Conservation (phyloP, 768 basidiomycete species). For the Glaciozyma martinii region DNA sequence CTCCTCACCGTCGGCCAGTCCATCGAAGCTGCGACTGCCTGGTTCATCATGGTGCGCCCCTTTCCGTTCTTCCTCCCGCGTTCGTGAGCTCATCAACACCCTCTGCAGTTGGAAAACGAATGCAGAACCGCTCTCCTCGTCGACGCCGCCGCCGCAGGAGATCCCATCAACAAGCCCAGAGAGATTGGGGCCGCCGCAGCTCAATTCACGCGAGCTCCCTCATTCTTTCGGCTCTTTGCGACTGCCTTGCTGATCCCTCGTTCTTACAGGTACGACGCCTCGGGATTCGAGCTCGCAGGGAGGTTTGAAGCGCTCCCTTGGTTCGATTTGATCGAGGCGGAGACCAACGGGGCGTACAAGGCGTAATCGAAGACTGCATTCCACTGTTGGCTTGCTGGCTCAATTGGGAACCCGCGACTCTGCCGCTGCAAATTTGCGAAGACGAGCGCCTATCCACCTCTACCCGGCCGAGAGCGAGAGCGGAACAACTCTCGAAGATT, state of each 20-base stretch:
- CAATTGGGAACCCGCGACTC: too few species aligned
- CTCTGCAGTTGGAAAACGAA: conserved; percentile 1
- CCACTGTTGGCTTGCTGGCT: too few species aligned
- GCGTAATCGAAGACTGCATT: neutral
- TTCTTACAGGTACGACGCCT: neutral
- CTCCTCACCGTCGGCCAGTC: conserved; percentile 33
- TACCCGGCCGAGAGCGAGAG: too few species aligned
- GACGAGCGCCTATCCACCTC: too few species aligned
- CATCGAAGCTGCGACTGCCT: conserved; percentile 12
- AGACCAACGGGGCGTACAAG: conserved; percentile 1
- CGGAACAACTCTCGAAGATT: too few species aligned
- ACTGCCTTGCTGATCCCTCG: neutral
- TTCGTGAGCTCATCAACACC: too few species aligned
- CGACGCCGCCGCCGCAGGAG: neutral
- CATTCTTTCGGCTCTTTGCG: neutral
- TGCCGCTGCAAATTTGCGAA: too few species aligned
- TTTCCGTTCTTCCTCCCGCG: neutral
- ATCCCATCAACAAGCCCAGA: neutral
- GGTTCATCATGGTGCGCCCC: conserved; percentile 5
- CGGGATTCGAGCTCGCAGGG: conserved; percentile 4
- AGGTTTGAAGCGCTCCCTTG: conserved; percentile 5
- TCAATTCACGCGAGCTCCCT: neutral
- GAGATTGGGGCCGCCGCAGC: conserved; percentile 1
- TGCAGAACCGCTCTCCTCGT: conserved; percentile 1
- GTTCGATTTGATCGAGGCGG: conserved; percentile 3